Base-by-base conservation (phyloP, 768 basidiomycete species). In the Galerina marginata region DNA sequence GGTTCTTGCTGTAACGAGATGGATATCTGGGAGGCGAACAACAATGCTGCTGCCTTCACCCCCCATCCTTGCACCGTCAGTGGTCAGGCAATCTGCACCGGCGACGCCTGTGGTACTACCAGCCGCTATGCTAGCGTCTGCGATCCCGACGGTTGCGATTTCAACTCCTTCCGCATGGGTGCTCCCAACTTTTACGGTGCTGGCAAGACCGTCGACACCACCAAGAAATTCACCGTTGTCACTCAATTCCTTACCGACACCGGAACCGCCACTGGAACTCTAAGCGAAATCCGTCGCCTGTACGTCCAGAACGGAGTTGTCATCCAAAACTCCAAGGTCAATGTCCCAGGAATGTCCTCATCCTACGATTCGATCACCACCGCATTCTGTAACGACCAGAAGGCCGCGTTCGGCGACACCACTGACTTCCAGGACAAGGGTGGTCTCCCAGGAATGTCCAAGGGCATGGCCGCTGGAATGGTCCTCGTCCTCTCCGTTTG, bases 11-110 rank as follows among this genome's bases (percentile, higher is more conserved):
- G 71, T 55, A 67, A 66, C 42, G 71, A 72, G 74, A 84, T 86
- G 83, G 84, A 86, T 69, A 75, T 86, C 67, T 86, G 84, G 84
- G 84, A 86, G 66, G 83, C 83, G 63, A 85, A 85, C 76, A 74
- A 72, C 56, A 73, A 77, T 60, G 72, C 84, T 16, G 70, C 81
- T 23, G 84, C 84, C 10, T 81, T 73, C 71, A 85, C 85, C 36
- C 82, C 84, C 43, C 84, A 86, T 69, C 75, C 77, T 39, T 86
- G 84, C 75, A 70, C 72, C 33, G 70, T 72, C 61, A 55, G 59
- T 20, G 79, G 77, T 51, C 77, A 75, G 59, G 73, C 72, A 40
- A 71, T 69, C 43, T 86, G 85, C 79, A 61, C 64, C 20, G 81
- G 81, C 39, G 71, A 67, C 51, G 69, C 73, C 9, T 82, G 81